These are phyloP conservation scores for Agrocybe chaxingu DNA, from an alignment of 768 basidiomycete genomes.

Conservation along the genomic window DNA sequence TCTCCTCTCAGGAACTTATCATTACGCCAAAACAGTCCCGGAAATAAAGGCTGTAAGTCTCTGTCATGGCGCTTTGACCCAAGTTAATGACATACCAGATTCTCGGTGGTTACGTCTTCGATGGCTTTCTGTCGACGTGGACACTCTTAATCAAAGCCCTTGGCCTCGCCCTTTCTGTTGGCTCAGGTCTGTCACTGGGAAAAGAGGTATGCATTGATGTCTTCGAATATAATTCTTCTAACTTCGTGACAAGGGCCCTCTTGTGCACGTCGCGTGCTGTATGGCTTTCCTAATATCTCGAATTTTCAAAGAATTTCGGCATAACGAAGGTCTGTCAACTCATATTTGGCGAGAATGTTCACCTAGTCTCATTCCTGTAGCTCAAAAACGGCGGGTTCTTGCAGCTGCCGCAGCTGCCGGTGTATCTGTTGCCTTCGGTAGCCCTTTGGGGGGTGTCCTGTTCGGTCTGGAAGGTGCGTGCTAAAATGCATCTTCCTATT, in stretches of 20 bases:
- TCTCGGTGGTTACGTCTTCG: constrained; percentile 81
- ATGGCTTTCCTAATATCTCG: constrained; percentile 69
- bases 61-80: neutral
- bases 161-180: constrained; percentile 80
- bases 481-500: neutral
- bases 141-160: constrained; percentile 82
- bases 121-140: constrained; percentile 83
- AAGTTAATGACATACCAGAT: constrained; percentile 40
- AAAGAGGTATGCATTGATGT: constrained; percentile 56
- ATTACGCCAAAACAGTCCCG: constrained; percentile 44
- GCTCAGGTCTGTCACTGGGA: constrained; percentile 80
- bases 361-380: constrained; percentile 29
- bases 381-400: constrained; percentile 76
- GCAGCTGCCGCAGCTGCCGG: constrained; percentile 85
- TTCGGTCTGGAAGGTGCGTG: constrained; percentile 72
- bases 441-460: constrained; percentile 80
- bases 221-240: neutral
- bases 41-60: constrained; percentile 73
- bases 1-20: neutral
- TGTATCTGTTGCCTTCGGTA: constrained; percentile 86
- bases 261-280: constrained; percentile 85
- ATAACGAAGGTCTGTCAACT: constrained; percentile 63
- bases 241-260: constrained; percentile 51
- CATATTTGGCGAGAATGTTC: neutral
- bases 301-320: constrained; percentile 65